Percentiles rank a stretch among this genome's conserved stretches.
Evolutionary conservation across 768 basidiomycete genomes (phyloP).

Genomic region (Collybiopsis luxurians): DNA sequence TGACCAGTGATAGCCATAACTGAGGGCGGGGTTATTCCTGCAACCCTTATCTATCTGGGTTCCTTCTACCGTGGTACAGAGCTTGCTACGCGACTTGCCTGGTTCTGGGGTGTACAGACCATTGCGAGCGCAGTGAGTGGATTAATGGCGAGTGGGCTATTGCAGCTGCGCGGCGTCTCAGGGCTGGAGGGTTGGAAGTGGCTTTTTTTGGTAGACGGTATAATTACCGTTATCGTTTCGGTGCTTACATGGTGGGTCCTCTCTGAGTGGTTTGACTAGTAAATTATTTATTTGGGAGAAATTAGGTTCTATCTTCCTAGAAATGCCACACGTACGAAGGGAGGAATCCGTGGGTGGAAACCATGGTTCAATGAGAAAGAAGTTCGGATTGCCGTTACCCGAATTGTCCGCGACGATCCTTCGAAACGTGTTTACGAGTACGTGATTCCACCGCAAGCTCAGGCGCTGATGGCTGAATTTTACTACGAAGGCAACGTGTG

Average conservation of each 20-base stretch:
- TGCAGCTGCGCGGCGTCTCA: slow-evolving; percentile 29
- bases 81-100: slow-evolving; percentile 36
- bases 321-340: slow-evolving; percentile 24
- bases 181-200: slow-evolving; percentile 38
- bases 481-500: slow-evolving; percentile 26
- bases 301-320: slow-evolving; percentile 35
- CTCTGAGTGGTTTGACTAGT: too few relatives aligned
- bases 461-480: not conserved
- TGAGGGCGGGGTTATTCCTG: slow-evolving; percentile 39
- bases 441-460: slow-evolving; percentile 5
- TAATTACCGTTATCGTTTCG: slow-evolving; percentile 32
- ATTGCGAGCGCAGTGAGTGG: slow-evolving; percentile 39
- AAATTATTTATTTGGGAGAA: too few relatives aligned
- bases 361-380: slow-evolving; percentile 34
- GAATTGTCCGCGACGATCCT: slow-evolving; percentile 35
- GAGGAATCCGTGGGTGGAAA: slow-evolving; percentile 29
- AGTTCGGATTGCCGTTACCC: slow-evolving; percentile 32
- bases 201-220: slow-evolving; percentile 38
- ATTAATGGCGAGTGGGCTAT: slow-evolving; percentile 37
- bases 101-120: slow-evolving; percentile 40
- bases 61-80: slow-evolving; percentile 43
- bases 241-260: slow-evolving; percentile 27
- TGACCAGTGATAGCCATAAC: slow-evolving; percentile 36
- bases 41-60: slow-evolving; percentile 40
- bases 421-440: slow-evolving; percentile 37